Conservation (phyloP, 495 filamentous ascomycete genomes). For the Daldinia loculata region DNA sequence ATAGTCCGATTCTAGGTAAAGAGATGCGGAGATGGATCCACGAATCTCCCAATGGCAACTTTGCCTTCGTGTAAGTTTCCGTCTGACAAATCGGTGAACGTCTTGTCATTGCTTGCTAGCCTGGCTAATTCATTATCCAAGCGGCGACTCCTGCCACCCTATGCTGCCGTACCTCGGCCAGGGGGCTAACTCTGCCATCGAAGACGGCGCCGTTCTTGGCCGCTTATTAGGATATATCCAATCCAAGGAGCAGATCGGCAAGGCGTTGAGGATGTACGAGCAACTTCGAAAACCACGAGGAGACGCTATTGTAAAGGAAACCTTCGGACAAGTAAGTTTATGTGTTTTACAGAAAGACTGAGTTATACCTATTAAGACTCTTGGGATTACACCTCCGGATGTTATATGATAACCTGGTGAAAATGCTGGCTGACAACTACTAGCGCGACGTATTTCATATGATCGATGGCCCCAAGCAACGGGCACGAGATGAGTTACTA, state of each 20-base stretch:
- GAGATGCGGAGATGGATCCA: conserved; percentile 45
- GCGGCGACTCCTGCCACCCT: conserved; percentile 66
- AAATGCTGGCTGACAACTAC: conserved; percentile 2
- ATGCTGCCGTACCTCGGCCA: conserved; percentile 67
- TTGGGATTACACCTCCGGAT: background rate
- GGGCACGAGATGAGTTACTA: conserved; percentile 59
- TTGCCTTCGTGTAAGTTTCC: conserved; percentile 44
- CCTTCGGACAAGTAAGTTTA: conserved; percentile 58
- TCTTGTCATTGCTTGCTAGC: background rate
- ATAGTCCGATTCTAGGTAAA: conserved; percentile 23
- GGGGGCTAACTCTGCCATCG: conserved; percentile 55
- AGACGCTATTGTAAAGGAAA: conserved; percentile 56
- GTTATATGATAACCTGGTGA: background rate
- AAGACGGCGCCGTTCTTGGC: conserved; percentile 58
- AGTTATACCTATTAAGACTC: background rate
- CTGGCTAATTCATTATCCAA: conserved; percentile 2
- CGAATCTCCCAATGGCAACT: conserved; percentile 20
- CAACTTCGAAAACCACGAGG: conserved; percentile 56
- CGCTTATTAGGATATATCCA: conserved; percentile 48
- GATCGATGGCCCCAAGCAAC: conserved; percentile 60
- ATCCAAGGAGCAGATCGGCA: conserved; percentile 31
- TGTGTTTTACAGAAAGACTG: background rate
- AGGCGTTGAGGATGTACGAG: conserved; percentile 63
- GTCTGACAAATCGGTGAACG: background rate
- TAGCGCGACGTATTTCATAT: conserved; percentile 67